Base-by-base conservation (phyloP, 129 eudicot genomes). In the Flaveria ramosissima region DNA sequence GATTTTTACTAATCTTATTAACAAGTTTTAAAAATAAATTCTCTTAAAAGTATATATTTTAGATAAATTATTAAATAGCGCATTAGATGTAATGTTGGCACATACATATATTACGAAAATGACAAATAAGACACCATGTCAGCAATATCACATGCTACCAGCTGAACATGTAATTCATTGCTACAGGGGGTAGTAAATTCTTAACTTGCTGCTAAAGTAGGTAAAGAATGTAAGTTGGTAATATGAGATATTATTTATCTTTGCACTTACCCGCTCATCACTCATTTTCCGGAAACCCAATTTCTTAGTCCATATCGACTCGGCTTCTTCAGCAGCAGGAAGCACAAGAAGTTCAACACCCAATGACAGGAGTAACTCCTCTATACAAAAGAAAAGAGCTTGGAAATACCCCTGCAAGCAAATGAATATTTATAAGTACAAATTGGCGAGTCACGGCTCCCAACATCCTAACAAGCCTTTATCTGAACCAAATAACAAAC, bases 281-380 rank as follows among this genome's bases (percentile, higher is more conserved):
- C 84, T 88, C 86, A 92, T 88, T 83, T 85, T 90, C 83, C 82
- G 87, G 82, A 93, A 93, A 68, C 98, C 97, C 76, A 93, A 79
- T 74, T 85, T 93, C 42, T 88, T 85, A 10, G 95, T 87, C 98
- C 98, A 93, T 70, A 93, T 90, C 6, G 92, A 81, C 81, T 93
- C 90, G 42, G 98, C 97, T 51, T 93, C 96, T 84, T 90, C 98
- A 74, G 98, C 97, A 72, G 98, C 98, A 82, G 98, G 98, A 71
- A 93, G 95, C 68, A 93, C 98, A 63, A 93, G 85, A 17, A 80
- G 86, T 73, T 87, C 88, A 68, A 93, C 96, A 76, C 82, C 87
- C 92, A 93, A 68, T 21, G 95, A 88, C 39, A 75, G 42, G 26
- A 93, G 84, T 61, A 93, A 80, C 77, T 78, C 78, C 90, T 93